phyloP scores from a whole-genome alignment of 306 rosid genomes.

The Vigna mungo region DNA sequence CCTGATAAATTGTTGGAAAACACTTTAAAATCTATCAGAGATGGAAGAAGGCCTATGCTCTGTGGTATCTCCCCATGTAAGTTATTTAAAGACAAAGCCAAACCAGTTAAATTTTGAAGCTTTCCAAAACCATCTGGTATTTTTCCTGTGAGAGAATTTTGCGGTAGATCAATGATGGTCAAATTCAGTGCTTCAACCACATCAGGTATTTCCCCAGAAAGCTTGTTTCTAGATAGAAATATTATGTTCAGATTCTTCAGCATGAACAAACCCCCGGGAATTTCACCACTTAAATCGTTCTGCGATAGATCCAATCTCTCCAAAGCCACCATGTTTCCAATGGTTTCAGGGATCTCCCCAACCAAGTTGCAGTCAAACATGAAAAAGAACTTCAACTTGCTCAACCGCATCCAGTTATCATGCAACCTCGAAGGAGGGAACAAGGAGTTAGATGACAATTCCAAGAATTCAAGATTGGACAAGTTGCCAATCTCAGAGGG shows the following conservation, averaged over 20 bases:
- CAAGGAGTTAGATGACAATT: conserved; percentile 24
- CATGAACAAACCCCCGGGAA: conserved; percentile 60
- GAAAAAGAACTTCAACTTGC: conserved; percentile 53
- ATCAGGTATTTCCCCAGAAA: conserved; percentile 66
- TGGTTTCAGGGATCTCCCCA: conserved; percentile 63
- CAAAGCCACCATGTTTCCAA: conserved; percentile 64
- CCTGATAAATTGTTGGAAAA: conserved; percentile 66
- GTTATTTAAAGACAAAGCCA: conserved; percentile 53
- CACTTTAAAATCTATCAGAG: conserved; percentile 45
- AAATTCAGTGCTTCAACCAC: conserved; percentile 57
- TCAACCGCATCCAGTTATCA: conserved; percentile 53
- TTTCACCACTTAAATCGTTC: conserved; percentile 56
- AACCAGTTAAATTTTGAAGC: conserved; percentile 44
- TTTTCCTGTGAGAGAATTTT: conserved; percentile 53
- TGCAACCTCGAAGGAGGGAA: conserved; percentile 53
- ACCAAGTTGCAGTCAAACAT: conserved; percentile 50
- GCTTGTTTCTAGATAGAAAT: conserved; percentile 49
- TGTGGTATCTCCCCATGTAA: conserved; percentile 67
- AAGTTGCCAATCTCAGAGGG: conserved; percentile 67
- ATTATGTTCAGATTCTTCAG: conserved; percentile 55
- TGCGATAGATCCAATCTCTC: conserved; percentile 52
- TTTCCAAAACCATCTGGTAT: conserved; percentile 69
- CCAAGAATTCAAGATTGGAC: conserved; percentile 59
- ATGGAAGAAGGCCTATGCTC: conserved; percentile 63
- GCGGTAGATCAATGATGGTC: conserved; percentile 53